A percentile compares a stretch with the other conserved stretches of the same genome.
These are phyloP conservation scores for Moesziomyces parantarcticus DNA, from an alignment of 1,284 basidiomycete species.

Conservation along the genomic window DNA sequence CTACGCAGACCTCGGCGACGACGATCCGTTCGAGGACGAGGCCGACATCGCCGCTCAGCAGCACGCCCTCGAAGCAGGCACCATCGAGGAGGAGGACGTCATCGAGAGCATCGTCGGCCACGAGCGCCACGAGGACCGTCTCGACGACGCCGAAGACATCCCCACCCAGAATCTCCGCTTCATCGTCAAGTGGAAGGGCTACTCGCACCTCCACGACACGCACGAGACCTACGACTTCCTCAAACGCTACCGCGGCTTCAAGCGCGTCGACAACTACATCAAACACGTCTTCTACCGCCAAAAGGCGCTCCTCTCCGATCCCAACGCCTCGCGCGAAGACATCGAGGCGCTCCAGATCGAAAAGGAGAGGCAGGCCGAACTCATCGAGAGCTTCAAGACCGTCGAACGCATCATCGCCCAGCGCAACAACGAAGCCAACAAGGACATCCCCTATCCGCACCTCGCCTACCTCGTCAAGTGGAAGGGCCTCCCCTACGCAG, in stretches of 20 bases:
- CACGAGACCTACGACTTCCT: constrained; percentile 96
- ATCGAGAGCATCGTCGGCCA: constrained; percentile 70
- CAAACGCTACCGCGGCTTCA: constrained; percentile 86
- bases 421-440: constrained; percentile 75
- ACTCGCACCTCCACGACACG: constrained; percentile 77
- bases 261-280: constrained; percentile 99
- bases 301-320: constrained; percentile 77
- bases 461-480: constrained; percentile 98
- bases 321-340: constrained; percentile 85
- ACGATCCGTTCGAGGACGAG: constrained; percentile 65
- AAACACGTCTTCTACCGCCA: constrained; percentile 79
- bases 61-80: constrained; percentile 23
- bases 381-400: constrained; percentile 87
- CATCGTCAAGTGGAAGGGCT: constrained; percentile 70
- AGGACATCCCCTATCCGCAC: constrained; percentile 72
- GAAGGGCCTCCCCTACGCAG: constrained; percentile 91
- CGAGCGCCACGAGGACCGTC: constrained; percentile 64
- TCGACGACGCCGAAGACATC: constrained; percentile 67
- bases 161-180: constrained; percentile 69
- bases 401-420: constrained; percentile 92
- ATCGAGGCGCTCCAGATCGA: constrained; percentile 82
- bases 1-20: constrained; percentile 60
- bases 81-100: constrained; percentile 65
- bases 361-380: constrained; percentile 87
- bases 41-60: constrained; percentile 47